These are phyloP conservation scores for Collybiopsis luxurians DNA, from an alignment of 768 basidiomycete genomes.

Conservation along the genomic window DNA sequence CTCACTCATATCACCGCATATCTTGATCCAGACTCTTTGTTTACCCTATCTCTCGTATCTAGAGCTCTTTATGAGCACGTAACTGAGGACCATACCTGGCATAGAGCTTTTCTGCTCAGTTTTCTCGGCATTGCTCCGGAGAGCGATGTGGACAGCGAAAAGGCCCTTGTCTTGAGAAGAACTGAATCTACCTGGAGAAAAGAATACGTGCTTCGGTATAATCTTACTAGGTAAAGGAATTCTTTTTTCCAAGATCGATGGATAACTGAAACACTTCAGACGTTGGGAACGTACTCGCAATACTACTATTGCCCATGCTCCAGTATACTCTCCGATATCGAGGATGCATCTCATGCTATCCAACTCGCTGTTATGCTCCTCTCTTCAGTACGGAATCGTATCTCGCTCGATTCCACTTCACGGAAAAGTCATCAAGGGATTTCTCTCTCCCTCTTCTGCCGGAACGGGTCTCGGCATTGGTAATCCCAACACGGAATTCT, in stretches of 20 bases:
- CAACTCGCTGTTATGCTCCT: constrained; percentile 55
- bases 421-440: constrained; percentile 69
- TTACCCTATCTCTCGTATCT: constrained; percentile 54
- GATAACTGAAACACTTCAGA: constrained; percentile 33
- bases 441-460: constrained; percentile 60
- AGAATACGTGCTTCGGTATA: constrained; percentile 62
- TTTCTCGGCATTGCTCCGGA: constrained; percentile 69
- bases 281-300: constrained; percentile 69
- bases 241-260: not conserved
- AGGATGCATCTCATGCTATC: constrained; percentile 59
- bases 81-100: constrained; percentile 79
- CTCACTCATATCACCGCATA: constrained; percentile 76
- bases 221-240: constrained; percentile 45
- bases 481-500: constrained; percentile 75
- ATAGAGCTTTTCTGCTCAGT: constrained; percentile 66
- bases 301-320: constrained; percentile 58
- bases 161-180: constrained; percentile 52
- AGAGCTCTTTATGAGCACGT: constrained; percentile 58
- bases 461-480: constrained; percentile 60
- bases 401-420: constrained; percentile 70
- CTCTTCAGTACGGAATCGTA: constrained; percentile 66
- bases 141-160: constrained; percentile 43
- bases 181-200: constrained; percentile 62
- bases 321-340: constrained; percentile 56
- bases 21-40: constrained; percentile 61